Percentiles rank a stretch among this genome's conserved stretches.
These are phyloP conservation scores for Venturiaceae sp. DNA, from an alignment of 2,329 filamentous ascomycete genomes.

Conservation along the genomic window DNA sequence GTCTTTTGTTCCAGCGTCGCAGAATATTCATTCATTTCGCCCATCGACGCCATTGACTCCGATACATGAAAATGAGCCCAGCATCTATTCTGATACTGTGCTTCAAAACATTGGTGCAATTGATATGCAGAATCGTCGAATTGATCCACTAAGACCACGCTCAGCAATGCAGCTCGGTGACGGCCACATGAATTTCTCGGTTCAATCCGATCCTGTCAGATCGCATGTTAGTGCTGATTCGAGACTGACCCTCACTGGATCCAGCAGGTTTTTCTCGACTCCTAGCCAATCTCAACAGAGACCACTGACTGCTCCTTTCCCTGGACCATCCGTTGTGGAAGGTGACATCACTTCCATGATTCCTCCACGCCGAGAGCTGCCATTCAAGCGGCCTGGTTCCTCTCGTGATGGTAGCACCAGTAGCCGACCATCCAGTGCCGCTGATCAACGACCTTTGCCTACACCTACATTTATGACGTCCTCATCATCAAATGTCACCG, in stretches of 20 bases:
- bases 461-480: conserved; percentile 20
- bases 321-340: neutral
- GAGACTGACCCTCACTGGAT: neutral
- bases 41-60: conserved; percentile 3
- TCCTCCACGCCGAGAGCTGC: conserved; percentile 28
- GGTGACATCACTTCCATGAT: conserved; percentile 15
- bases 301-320: conserved; percentile 11
- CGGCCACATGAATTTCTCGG: neutral
- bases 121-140: neutral
- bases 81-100: neutral
- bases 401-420: conserved; percentile 14
- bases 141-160: conserved; percentile 1
- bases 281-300: conserved; percentile 1
- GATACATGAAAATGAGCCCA: neutral
- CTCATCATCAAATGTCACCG: conserved; percentile 4
- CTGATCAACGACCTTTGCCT: conserved; percentile 25
- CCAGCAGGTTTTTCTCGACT: conserved; percentile 6
- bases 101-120: conserved; percentile 1
- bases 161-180: neutral
- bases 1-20: neutral
- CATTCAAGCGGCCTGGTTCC: conserved; percentile 22
- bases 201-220: neutral
- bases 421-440: conserved; percentile 12
- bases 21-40: neutral
- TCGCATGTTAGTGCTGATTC: neutral